Conservation (phyloP, 2,329 filamentous ascomycete species). For the Fusarium albosuccineum region DNA sequence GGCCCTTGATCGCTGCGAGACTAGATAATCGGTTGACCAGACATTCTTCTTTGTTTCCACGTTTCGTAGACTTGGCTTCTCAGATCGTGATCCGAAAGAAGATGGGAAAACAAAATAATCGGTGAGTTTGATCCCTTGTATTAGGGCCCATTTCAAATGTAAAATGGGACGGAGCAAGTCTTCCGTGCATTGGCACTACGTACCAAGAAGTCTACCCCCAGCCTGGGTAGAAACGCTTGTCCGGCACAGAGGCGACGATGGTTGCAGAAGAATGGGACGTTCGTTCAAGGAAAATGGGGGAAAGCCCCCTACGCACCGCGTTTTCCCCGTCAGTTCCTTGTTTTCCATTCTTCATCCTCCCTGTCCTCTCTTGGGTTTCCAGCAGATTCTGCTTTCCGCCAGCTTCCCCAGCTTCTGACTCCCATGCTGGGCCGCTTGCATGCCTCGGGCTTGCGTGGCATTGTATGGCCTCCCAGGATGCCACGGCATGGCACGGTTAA, state of each 20-base stretch:
- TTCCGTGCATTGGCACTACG: conserved; percentile 27
- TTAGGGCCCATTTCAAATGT: conserved; percentile 3
- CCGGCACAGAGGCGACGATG: background rate
- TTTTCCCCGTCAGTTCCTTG: conserved; percentile 28
- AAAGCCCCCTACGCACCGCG: conserved; percentile 11
- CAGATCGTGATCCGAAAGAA: conserved; percentile 33
- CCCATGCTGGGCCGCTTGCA: conserved; percentile 22
- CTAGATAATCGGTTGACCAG: conserved; percentile 32
- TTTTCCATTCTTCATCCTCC: conserved; percentile 28
- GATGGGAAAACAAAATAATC: conserved; percentile 16
- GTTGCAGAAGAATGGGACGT: conserved; percentile 17
- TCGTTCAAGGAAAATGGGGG: background rate
- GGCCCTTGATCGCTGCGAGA: conserved; percentile 25
- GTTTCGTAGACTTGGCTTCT: conserved; percentile 18
- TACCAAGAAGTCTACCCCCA: conserved; percentile 13
- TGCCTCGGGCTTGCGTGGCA: conserved; percentile 26
- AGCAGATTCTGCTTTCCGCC: conserved; percentile 11
- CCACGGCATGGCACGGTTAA: conserved; percentile 24
- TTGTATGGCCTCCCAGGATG: conserved; percentile 9
- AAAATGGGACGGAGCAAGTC: conserved; percentile 27
- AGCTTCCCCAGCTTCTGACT: conserved; percentile 20
- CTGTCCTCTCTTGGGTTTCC: conserved; percentile 3
- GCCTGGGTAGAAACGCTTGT: background rate
- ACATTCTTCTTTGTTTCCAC: conserved; percentile 31
- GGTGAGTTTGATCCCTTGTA: conserved; percentile 3